These are phyloP conservation scores for Tremella mesenterica DNA, from an alignment of 768 basidiomycete species.

Conservation along the genomic window DNA sequence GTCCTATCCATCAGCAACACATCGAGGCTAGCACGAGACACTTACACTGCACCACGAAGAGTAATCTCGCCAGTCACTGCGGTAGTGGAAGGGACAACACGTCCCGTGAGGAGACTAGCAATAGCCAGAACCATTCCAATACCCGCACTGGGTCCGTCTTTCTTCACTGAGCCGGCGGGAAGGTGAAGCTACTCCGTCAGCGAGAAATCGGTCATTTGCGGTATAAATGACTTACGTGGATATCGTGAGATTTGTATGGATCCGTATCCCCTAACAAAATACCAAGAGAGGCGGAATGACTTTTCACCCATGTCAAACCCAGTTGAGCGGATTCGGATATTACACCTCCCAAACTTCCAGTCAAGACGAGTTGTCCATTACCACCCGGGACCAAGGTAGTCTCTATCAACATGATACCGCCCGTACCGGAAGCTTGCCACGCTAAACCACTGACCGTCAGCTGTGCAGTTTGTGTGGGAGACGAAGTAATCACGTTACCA, in stretches of 20 bases:
- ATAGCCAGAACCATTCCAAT: conserved; percentile 83
- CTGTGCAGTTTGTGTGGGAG: not conserved
- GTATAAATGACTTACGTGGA: conserved; percentile 51
- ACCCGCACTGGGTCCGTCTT: conserved; percentile 87
- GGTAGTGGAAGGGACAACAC: conserved; percentile 59
- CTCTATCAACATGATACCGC: conserved; percentile 61
- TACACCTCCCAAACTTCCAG: conserved; percentile 78
- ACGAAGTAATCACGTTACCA: conserved; percentile 49
- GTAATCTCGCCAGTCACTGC: conserved; percentile 96
- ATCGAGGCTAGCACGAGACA: conserved; percentile 50
- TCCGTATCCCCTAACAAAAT: too few relatives aligned
- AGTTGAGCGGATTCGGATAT: conserved; percentile 88
- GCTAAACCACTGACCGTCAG: conserved; percentile 33
- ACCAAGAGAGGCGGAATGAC: conserved; percentile 50
- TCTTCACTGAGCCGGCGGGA: conserved; percentile 82
- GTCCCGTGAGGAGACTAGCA: conserved; percentile 71
- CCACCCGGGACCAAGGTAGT: conserved; percentile 66
- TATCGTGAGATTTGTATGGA: conserved; percentile 62
- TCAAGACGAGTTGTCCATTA: conserved; percentile 61
- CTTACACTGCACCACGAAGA: conserved; percentile 31
- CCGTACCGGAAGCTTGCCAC: conserved; percentile 40
- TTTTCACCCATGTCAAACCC: conserved; percentile 83
- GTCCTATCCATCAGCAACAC: conserved; percentile 5
- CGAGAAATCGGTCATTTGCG: not conserved
- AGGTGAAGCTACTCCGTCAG: conserved; percentile 53